A percentile compares a stretch with the other conserved stretches of the same genome.
Evolutionary conservation across 768 basidiomycete species (phyloP).

Genomic region (Termitomyces sp.): DNA sequence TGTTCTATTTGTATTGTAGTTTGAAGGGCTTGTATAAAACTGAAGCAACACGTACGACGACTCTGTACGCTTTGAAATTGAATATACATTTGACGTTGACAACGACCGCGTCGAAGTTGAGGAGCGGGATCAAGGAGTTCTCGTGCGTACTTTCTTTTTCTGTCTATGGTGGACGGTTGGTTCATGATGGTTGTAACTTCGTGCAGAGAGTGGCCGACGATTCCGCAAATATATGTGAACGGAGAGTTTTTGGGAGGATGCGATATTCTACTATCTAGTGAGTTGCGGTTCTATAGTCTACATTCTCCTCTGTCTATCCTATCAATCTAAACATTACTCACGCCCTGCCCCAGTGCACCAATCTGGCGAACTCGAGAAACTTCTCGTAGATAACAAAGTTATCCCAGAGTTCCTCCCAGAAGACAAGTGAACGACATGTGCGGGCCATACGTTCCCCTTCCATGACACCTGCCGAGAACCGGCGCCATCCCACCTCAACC

Average conservation of each 20-base stretch:
- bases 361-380: slow-evolving; percentile 85
- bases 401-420: slow-evolving; percentile 45
- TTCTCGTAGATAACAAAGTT: slow-evolving; percentile 69
- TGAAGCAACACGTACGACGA: no score
- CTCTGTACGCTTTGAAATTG: no score
- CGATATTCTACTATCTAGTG: slow-evolving; percentile 89
- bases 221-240: slow-evolving; percentile 92
- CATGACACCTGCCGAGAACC: neutral
- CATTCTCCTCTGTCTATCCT: neutral
- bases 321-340: neutral
- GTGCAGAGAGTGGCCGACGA: slow-evolving; percentile 92
- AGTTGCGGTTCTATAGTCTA: slow-evolving; percentile 31
- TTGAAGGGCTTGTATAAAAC: neutral
- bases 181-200: neutral
- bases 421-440: neutral
- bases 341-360: slow-evolving; percentile 74
- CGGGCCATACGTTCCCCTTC: neutral
- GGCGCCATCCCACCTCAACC: neutral
- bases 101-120: slow-evolving; percentile 74
- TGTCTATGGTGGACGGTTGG: neutral
- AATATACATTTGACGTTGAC: no score
- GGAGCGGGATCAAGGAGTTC: slow-evolving; percentile 91
- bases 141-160: slow-evolving; percentile 60
- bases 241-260: slow-evolving; percentile 98
- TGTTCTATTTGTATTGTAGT: neutral